Percentiles rank a stretch among this genome's conserved stretches.
Conservation (phyloP, 495 filamentous ascomycete species). For the Neurospora intermedia region DNA sequence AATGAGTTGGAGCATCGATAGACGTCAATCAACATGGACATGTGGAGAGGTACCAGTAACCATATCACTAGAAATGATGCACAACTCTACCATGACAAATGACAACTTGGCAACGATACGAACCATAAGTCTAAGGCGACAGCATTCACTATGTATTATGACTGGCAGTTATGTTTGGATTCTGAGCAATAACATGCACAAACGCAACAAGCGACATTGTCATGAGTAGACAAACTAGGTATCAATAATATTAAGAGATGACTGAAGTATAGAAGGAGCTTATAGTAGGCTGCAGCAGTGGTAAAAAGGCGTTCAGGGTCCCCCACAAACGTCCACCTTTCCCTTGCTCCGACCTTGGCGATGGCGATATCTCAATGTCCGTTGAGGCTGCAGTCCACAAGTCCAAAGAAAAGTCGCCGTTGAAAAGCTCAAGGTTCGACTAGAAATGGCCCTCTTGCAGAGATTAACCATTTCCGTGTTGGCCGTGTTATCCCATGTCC, state of each 20-base stretch:
- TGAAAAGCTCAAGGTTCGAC: not conserved
- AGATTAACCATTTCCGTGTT: not conserved
- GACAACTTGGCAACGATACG: not conserved
- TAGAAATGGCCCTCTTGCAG: not conserved
- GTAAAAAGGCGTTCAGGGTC: not conserved
- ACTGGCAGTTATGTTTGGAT: not conserved
- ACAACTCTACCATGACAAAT: not conserved
- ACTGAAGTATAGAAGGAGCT: not conserved
- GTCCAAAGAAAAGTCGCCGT: not conserved
- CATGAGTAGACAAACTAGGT: not conserved
- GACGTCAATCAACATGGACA: slow-evolving; percentile 9
- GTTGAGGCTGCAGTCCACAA: not conserved
- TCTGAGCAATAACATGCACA: not conserved
- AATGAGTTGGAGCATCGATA: not conserved
- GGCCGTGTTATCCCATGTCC: not conserved
- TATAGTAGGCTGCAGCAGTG: not conserved
- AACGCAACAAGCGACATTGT: not conserved
- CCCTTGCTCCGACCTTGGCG: not conserved
- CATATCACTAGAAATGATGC: not conserved
- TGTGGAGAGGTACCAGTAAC: slow-evolving; percentile 6
- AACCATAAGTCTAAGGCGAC: not conserved
- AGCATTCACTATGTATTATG: not conserved
- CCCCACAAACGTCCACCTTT: not conserved
- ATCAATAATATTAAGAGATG: not conserved
- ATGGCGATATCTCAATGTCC: not conserved